These are phyloP conservation scores for Cubamyces sp. DNA, from an alignment of 768 basidiomycete species.

Conservation along the genomic window DNA sequence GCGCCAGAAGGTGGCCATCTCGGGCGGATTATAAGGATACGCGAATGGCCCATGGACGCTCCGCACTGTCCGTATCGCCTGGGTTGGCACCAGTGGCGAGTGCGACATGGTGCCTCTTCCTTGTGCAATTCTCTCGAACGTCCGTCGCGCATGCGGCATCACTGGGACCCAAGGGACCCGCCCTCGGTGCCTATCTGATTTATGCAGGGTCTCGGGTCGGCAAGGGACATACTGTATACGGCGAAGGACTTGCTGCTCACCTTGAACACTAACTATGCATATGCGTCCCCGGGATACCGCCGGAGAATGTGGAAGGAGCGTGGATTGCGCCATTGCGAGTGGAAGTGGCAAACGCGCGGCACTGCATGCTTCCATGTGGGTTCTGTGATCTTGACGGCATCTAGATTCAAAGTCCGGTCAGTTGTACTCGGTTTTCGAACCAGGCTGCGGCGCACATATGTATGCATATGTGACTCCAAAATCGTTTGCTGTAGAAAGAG, in stretches of 20 bases:
- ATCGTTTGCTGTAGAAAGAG: no score
- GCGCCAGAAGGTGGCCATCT: no score
- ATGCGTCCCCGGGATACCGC: no score
- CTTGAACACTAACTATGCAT: no score
- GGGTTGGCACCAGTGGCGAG: neutral
- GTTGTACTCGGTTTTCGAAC: neutral
- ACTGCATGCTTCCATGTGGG: constrained; percentile 4
- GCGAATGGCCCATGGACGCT: no score
- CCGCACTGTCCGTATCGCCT: neutral
- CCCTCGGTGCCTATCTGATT: constrained; percentile 14
- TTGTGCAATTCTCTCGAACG: constrained; percentile 20
- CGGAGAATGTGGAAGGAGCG: neutral
- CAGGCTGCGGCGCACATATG: neutral
- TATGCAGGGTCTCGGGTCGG: neutral
- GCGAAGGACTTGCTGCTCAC: no score
- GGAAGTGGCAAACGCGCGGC: constrained; percentile 10
- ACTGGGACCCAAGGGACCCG: constrained; percentile 10
- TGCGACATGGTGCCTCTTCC: constrained; percentile 18
- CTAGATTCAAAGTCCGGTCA: neutral
- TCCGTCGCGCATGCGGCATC: constrained; percentile 4
- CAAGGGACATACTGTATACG: neutral
- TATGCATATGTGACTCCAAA: neutral
- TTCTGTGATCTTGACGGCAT: neutral
- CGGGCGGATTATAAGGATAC: constrained; percentile 1
- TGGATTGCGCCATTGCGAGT: constrained; percentile 14